Conservation (phyloP, 75 land plant species). For the Sequoia sempervirens region DNA sequence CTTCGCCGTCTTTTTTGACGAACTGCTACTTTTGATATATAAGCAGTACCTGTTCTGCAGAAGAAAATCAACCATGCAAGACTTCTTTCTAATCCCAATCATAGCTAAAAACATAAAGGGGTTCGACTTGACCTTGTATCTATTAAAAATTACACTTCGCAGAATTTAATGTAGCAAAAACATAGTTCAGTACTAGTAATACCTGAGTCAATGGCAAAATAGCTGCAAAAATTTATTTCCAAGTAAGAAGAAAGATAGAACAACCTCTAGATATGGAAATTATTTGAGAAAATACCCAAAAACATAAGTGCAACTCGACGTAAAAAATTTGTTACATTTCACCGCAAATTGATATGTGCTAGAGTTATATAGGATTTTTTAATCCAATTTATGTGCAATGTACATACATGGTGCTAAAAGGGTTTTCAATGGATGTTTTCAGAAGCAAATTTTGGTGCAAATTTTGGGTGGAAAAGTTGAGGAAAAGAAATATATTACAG, state of each 20-base stretch:
- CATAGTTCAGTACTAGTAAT: neutral
- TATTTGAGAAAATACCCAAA: neutral
- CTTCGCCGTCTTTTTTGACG: conserved; percentile 51
- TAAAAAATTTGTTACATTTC: neutral
- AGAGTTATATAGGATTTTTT: neutral
- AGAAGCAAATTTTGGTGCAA: too few relatives aligned
- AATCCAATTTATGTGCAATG: neutral
- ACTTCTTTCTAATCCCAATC: conserved; percentile 1
- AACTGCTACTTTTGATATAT: conserved; percentile 88
- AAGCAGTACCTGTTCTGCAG: conserved; percentile 74
- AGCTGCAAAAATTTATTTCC: neutral
- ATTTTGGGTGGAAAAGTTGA: neutral
- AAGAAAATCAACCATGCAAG: neutral
- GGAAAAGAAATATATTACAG: neutral
- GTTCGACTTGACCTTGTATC: neutral
- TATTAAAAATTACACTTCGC: neutral
- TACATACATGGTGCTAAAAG: neutral
- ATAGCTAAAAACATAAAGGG: neutral
- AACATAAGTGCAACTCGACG: neutral
- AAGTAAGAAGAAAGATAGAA: neutral
- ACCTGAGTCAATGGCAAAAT: neutral
- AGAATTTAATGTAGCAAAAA: neutral
- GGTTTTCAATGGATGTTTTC: neutral
- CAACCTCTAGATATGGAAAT: neutral
- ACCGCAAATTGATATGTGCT: neutral